Evolutionary conservation across 768 basidiomycete genomes (phyloP).

Genomic region (Kwoniella botswanensis): DNA sequence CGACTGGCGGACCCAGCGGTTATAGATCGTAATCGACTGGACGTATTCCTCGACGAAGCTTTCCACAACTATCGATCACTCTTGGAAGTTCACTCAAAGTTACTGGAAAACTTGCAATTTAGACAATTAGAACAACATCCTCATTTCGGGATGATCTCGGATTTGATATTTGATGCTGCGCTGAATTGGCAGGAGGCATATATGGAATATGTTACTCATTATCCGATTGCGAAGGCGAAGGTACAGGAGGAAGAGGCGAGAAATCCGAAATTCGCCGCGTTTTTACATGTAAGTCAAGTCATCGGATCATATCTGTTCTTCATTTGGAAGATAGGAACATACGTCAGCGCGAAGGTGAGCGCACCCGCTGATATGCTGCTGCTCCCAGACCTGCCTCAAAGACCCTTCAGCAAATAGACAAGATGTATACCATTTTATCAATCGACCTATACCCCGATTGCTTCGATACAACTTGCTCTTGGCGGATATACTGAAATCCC

Average conservation of each 20-base stretch:
- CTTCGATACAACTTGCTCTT: slow-evolving; percentile 86
- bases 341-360: no score
- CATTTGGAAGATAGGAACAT: no score
- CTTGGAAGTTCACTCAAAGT: slow-evolving; percentile 51
- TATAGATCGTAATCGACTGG: slow-evolving; percentile 65
- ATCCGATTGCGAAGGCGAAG: slow-evolving; percentile 58
- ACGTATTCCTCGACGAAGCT: slow-evolving; percentile 85
- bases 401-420: slow-evolving; percentile 78
- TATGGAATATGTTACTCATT: slow-evolving; percentile 58
- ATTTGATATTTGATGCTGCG: slow-evolving; percentile 58
- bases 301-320: background rate
- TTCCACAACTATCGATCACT: slow-evolving; percentile 84
- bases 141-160: slow-evolving; percentile 53
- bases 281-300: slow-evolving; percentile 46
- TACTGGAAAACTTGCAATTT: slow-evolving; percentile 52
- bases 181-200: slow-evolving; percentile 59
- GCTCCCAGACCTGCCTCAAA: slow-evolving; percentile 61
- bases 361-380: no score
- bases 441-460: slow-evolving; percentile 86
- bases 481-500: slow-evolving; percentile 76
- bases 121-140: slow-evolving; percentile 59
- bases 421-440: slow-evolving; percentile 92
- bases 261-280: slow-evolving; percentile 50
- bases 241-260: slow-evolving; percentile 52
- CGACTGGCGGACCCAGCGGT: slow-evolving; percentile 63